Evolutionary conservation across 1,284 basidiomycete species (phyloP).

Genomic region (Malassezia arunalokei): DNA sequence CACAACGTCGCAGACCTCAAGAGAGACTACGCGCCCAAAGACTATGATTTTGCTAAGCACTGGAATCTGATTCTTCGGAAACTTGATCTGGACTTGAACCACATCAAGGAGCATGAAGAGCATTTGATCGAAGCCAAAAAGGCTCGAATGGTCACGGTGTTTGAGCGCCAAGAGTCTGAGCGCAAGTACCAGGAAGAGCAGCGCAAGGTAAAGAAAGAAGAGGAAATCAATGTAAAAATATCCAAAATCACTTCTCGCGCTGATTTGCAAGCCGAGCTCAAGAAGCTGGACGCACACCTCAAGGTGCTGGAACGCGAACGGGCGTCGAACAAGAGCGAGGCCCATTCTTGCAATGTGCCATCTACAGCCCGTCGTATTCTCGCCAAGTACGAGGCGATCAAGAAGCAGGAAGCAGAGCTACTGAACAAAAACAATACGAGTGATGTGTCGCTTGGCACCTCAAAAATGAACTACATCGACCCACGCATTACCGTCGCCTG

Average conservation of each 20-base stretch:
- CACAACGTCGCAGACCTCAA: conserved; percentile 52
- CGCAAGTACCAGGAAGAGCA: conserved; percentile 32
- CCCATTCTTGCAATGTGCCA: conserved; percentile 46
- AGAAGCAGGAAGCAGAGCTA: conserved; percentile 39
- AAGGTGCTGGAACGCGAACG: conserved; percentile 68
- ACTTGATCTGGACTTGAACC: conserved; percentile 86
- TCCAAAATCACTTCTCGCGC: conserved; percentile 28
- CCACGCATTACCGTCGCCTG: conserved; percentile 43
- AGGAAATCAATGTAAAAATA: conserved; percentile 23
- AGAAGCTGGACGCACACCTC: conserved; percentile 64
- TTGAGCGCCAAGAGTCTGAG: conserved; percentile 52
- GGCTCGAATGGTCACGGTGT: conserved; percentile 59
- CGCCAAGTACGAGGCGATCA: conserved; percentile 35
- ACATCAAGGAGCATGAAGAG: conserved; percentile 70
- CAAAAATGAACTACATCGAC: conserved; percentile 46
- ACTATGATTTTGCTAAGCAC: conserved; percentile 54
- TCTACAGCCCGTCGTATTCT: conserved; percentile 58
- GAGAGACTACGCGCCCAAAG: conserved; percentile 54
- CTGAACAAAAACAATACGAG: conserved; percentile 41
- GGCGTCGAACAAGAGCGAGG: conserved; percentile 58
- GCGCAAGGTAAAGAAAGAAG: conserved; percentile 27
- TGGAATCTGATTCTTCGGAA: conserved; percentile 56
- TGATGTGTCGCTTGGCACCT: conserved; percentile 41
- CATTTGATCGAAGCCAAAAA: conserved; percentile 51
- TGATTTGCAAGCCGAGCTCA: conserved; percentile 52